Conservation (phyloP, 352 stramenopile species). For the Hyaloperonospora brassicae region DNA sequence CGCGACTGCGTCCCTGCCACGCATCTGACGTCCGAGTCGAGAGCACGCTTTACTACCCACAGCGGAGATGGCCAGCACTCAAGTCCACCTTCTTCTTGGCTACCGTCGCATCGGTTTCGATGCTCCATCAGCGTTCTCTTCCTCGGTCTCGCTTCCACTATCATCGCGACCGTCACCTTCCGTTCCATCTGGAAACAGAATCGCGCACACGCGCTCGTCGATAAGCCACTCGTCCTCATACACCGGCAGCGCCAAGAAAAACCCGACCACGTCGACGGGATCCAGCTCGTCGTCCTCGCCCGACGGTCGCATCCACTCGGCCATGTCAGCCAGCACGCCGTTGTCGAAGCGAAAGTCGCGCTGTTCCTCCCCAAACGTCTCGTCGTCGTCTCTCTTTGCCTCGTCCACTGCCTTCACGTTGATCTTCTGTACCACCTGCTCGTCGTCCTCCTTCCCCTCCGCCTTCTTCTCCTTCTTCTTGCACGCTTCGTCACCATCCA, state of each 20-base stretch:
- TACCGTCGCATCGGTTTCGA: not conserved
- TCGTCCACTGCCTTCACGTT: too few species aligned
- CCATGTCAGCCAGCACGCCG: slow-evolving; percentile 36
- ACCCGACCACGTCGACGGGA: slow-evolving; percentile 50
- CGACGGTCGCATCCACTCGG: slow-evolving; percentile 41
- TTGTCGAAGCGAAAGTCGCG: slow-evolving; percentile 54
- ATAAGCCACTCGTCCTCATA: slow-evolving; percentile 73
- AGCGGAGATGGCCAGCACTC: slow-evolving; percentile 3
- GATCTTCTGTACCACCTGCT: slow-evolving; percentile 6
- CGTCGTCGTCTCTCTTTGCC: slow-evolving; percentile 14
- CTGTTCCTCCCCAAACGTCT: slow-evolving; percentile 47
- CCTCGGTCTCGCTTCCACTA: slow-evolving; percentile 18
- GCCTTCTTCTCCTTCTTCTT: slow-evolving; percentile 8
- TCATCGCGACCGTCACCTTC: slow-evolving; percentile 31
- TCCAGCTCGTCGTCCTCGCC: slow-evolving; percentile 50
- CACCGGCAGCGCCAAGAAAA: slow-evolving; percentile 60
- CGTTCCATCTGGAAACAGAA: slow-evolving; percentile 45
- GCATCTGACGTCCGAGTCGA: not conserved
- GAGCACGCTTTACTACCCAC: not conserved
- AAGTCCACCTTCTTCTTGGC: not conserved
- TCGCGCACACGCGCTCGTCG: slow-evolving; percentile 70
- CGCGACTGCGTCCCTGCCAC: slow-evolving; percentile 9
- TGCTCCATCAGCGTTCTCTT: slow-evolving; percentile 3
- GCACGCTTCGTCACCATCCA: slow-evolving; percentile 2
- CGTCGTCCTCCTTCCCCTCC: too few species aligned